Conservation (phyloP, 345 rosid species). For the Eucalyptus pauciflora region DNA sequence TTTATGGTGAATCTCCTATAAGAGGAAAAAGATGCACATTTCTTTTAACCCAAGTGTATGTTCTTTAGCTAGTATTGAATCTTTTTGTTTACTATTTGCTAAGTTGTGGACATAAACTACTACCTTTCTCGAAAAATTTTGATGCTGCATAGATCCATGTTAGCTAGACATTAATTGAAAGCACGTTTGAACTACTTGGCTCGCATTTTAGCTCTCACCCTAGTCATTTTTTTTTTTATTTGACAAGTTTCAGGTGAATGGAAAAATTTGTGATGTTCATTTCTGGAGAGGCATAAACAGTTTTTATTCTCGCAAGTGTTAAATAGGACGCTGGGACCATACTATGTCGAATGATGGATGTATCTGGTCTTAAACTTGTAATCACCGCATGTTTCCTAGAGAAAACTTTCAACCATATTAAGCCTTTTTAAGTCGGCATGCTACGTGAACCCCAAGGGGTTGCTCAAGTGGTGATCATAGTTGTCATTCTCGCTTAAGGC, state of each 20-base stretch:
- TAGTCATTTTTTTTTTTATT: not conserved
- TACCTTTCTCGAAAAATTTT: not conserved
- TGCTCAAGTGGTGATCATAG: not conserved
- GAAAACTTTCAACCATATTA: not conserved
- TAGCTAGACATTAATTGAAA: not conserved
- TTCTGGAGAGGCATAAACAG: not conserved
- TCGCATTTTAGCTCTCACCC: not conserved
- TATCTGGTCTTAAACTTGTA: not conserved
- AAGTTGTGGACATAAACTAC: not conserved
- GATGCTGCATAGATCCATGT: not conserved
- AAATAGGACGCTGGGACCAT: not conserved
- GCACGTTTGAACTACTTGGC: not conserved
- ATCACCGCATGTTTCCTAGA: not conserved
- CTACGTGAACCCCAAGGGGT: not conserved
- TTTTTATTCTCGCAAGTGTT: not conserved
- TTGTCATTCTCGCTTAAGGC: not conserved
- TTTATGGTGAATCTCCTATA: not conserved
- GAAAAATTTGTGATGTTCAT: not conserved
- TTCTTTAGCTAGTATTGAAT: not conserved
- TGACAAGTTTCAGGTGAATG: not conserved
- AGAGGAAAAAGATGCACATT: not conserved
- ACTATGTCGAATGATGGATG: not conserved
- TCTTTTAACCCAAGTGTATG: not conserved
- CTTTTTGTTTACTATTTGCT: not conserved
- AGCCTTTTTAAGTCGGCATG: not conserved